Base-by-base conservation (phyloP, 768 basidiomycete species). In the Glaciozyma antarctica region DNA sequence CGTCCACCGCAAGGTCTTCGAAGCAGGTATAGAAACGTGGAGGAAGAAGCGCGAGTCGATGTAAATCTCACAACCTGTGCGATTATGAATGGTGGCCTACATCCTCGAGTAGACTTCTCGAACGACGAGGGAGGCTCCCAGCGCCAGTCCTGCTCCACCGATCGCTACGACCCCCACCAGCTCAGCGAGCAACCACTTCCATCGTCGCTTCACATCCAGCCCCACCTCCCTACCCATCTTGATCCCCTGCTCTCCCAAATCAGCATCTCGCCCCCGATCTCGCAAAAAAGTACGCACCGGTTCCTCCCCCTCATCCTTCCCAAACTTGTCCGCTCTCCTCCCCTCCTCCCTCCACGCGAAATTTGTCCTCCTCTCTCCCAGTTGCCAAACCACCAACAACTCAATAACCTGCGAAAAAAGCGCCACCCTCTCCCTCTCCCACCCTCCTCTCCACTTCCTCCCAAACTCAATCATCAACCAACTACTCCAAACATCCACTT, bases 1-100 rank as follows among this genome's bases (percentile, higher is more conserved):
- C 0, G 70, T 89, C 34, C 80, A 84, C 69, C 77, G 80, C 56
- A 75, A 79, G n/a, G 77, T 79, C 7, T 90, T 88, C 73, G 84
- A 87, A 69, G 77, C 80, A n/a, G 91, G 91, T 0, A 75, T 94
- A 38, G 76, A 72, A 24, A 78, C 82, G 60, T 95, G 91, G 91
- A 78, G 87, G 67, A 82, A 62, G 34, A 56, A 52, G 24, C 24
- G 13, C 13, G 51, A 30, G 5, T 52, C 51, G 26, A 30, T 15
- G 51, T 52, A 52, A 26, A 52, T 32, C 32, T 32, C 32, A 9
- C 12, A 41, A 41, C 38, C 38, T 41, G 38, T 41, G 38, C 38
- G 38, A 41, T 12, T 41, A 15, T 41, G 13, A 12, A 41, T 7
- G 38, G 38, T 32, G 9, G 2, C 13, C 38, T 41, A 41, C 38